These are phyloP conservation scores for Closterium sp. DNA, from an alignment of 139 green algal species.

Conservation along the genomic window DNA sequence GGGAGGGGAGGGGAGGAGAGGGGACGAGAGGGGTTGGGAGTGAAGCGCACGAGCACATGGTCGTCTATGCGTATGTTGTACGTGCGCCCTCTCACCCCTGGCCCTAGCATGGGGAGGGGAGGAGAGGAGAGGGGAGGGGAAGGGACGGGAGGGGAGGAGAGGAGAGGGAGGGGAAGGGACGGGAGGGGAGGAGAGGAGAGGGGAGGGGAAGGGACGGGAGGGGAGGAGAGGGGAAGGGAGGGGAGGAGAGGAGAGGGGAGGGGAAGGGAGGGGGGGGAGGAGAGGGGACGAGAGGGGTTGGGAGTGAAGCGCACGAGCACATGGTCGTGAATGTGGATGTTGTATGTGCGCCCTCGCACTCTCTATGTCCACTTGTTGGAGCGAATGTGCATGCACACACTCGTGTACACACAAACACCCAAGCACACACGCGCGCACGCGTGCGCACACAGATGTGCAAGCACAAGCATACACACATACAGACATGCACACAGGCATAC, in stretches of 20 bases:
- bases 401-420: too few species aligned
- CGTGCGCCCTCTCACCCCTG: slow-evolving; percentile 19
- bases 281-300: too few species aligned
- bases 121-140: not conserved
- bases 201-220: not conserved
- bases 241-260: not conserved
- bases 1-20: not conserved
- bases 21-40: not conserved
- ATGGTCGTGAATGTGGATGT: too few species aligned
- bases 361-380: too few species aligned
- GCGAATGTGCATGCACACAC: too few species aligned
- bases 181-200: not conserved
- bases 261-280: not conserved
- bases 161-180: not conserved
- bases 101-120: not conserved
- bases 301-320: too few species aligned
- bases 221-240: not conserved
- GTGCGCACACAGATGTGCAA: too few species aligned
- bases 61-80: slow-evolving; percentile 52
- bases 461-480: too few species aligned
- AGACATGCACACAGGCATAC: too few species aligned
- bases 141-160: not conserved
- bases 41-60: slow-evolving; percentile 42
- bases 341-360: too few species aligned
- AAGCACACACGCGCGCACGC: too few species aligned